Conservation (phyloP, 1,284 basidiomycete genomes). For the Ganoderma lingzhi region DNA sequence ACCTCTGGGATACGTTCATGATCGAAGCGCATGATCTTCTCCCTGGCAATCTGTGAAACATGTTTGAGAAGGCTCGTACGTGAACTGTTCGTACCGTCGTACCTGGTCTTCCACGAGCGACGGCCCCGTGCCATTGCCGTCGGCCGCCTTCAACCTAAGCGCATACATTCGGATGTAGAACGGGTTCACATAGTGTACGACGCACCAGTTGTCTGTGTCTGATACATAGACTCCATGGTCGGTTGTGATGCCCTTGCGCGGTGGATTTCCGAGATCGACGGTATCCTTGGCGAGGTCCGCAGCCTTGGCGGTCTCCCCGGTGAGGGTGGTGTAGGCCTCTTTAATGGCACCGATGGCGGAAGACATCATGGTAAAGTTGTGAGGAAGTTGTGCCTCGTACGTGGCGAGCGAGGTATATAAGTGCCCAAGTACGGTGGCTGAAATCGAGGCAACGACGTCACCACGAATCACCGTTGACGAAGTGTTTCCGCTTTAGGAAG, state of each 20-base stretch:
- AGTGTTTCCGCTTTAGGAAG: slow-evolving; percentile 19
- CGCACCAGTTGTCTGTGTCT: slow-evolving; percentile 73
- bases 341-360: slow-evolving; percentile 37
- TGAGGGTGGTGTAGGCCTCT: slow-evolving; percentile 39
- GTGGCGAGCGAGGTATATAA: neutral
- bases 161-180: neutral
- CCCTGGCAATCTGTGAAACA: slow-evolving; percentile 54
- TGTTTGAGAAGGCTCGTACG: neutral
- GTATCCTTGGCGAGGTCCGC: slow-evolving; percentile 56
- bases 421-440: neutral
- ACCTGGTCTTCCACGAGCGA: slow-evolving; percentile 70
- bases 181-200: neutral
- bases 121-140: slow-evolving; percentile 56
- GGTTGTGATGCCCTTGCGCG: slow-evolving; percentile 58
- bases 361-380: slow-evolving; percentile 26
- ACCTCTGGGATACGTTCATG: slow-evolving; percentile 86
- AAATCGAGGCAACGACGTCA: slow-evolving; percentile 27
- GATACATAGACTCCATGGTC: slow-evolving; percentile 67
- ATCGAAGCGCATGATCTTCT: slow-evolving; percentile 82
- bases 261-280: slow-evolving; percentile 43
- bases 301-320: slow-evolving; percentile 48
- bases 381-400: neutral
- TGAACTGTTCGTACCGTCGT: neutral
- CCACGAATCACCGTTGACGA: slow-evolving; percentile 24
- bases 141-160: slow-evolving; percentile 60